Evolutionary conservation across 2,329 filamentous ascomycete genomes (phyloP).

Genomic region (Pseudogymnoascus sp.): DNA sequence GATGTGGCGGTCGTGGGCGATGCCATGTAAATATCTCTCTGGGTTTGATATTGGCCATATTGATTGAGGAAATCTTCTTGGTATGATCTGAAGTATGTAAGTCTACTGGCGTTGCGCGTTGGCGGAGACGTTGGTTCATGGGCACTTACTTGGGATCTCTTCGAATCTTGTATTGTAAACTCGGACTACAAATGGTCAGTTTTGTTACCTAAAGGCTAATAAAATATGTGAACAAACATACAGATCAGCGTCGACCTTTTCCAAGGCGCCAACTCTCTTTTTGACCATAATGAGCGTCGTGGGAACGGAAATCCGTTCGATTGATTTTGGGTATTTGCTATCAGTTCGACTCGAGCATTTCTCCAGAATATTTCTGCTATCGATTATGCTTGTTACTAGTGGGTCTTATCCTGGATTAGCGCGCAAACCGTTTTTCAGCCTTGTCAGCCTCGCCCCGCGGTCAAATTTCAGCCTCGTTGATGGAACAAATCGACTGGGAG

Average conservation of each 20-base stretch:
- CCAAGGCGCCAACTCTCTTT: conserved; percentile 81
- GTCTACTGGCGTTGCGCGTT: background rate
- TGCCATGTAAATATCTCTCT: conserved; percentile 83
- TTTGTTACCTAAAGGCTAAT: conserved; percentile 8
- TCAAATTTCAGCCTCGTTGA: background rate
- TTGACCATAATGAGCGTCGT: conserved; percentile 56
- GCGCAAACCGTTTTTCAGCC: background rate
- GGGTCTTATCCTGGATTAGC: background rate
- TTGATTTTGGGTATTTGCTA: conserved; percentile 11
- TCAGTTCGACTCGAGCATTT: conserved; percentile 3
- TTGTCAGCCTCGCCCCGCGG: conserved; percentile 2
- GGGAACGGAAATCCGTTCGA: conserved; percentile 9
- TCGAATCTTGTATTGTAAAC: conserved; percentile 84
- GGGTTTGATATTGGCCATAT: conserved; percentile 84
- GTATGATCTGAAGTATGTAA: conserved; percentile 56
- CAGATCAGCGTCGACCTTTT: conserved; percentile 91
- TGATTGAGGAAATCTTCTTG: conserved; percentile 81
- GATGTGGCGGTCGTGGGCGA: conserved; percentile 71
- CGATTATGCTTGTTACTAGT: conserved; percentile 18
- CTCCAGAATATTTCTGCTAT: conserved; percentile 25
- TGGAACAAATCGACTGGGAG: background rate
- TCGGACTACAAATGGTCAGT: conserved; percentile 48
- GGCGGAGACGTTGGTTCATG: background rate
- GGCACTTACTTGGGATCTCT: conserved; percentile 65
- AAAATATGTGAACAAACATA: conserved; percentile 29